Conservation (phyloP, 1,284 basidiomycete species). For the Ganoderma lingzhi region DNA sequence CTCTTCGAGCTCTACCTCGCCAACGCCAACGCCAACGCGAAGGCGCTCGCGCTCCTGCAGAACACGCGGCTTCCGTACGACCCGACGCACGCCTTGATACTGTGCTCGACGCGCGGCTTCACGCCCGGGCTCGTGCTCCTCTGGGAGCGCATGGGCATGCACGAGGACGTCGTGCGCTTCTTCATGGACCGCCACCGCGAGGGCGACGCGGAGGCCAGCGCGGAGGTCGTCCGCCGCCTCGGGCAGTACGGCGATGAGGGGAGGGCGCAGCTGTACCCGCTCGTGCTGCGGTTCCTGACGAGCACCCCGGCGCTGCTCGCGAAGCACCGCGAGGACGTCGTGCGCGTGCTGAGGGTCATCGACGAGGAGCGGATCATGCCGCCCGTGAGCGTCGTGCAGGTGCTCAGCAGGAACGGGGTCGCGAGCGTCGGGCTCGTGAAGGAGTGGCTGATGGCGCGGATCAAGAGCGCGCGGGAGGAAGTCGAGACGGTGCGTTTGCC, state of each 20-base stretch:
- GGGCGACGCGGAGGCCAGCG: constrained; percentile 56
- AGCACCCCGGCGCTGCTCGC: constrained; percentile 75
- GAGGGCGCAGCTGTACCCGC: constrained; percentile 83
- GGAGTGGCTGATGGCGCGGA: constrained; percentile 85
- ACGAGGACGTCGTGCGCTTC: constrained; percentile 93
- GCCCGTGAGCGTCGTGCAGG: constrained; percentile 88
- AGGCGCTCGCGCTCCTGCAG: constrained; percentile 76
- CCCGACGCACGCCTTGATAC: constrained; percentile 88
- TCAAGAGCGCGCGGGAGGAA: constrained; percentile 77
- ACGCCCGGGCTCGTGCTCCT: constrained; percentile 87
- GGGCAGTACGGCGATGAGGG: constrained; percentile 71
- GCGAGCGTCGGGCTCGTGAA: constrained; percentile 92
- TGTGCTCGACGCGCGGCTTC: constrained; percentile 88
- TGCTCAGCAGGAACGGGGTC: constrained; percentile 86
- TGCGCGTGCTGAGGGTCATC: constrained; percentile 76
- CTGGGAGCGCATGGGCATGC: constrained; percentile 96
- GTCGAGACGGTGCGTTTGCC: constrained; percentile 75
- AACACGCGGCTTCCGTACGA: constrained; percentile 83
- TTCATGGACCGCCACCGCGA: constrained; percentile 81
- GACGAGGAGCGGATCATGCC: constrained; percentile 86
- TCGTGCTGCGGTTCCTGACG: constrained; percentile 92
- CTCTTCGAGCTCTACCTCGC: constrained; percentile 91
- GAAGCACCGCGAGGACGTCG: constrained; percentile 77
- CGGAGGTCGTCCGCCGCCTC: constrained; percentile 78
- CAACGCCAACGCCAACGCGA: constrained; percentile 48